These are phyloP conservation scores for Aspergillus incahuasiensis DNA, from an alignment of 495 filamentous ascomycete species.

Conservation along the genomic window DNA sequence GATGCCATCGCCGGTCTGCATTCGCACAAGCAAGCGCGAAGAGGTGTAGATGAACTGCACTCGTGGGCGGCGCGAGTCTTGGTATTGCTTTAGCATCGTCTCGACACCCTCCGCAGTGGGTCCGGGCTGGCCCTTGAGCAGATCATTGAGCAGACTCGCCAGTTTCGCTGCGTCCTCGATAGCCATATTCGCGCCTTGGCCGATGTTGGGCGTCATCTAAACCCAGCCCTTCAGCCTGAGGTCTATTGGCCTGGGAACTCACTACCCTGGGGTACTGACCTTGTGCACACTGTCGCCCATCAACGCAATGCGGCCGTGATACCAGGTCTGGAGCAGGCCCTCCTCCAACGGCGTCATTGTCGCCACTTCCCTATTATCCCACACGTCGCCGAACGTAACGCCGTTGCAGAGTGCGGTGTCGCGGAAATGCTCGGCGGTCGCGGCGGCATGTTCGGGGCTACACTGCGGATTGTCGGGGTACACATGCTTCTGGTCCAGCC, in stretches of 20 bases:
- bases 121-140: neutral
- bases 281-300: conserved; percentile 29
- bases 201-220: conserved; percentile 27
- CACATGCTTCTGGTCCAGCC: conserved; percentile 31
- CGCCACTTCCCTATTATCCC: conserved; percentile 15
- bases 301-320: conserved; percentile 19
- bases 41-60: conserved; percentile 10
- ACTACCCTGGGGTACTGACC: conserved; percentile 7
- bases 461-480: conserved; percentile 12
- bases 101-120: conserved; percentile 3
- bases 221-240: neutral
- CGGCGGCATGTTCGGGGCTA: no score
- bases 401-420: conserved; percentile 1
- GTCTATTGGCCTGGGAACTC: neutral
- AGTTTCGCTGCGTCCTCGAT: conserved; percentile 25
- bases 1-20: conserved; percentile 17
- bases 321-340: conserved; percentile 20
- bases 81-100: conserved; percentile 4
- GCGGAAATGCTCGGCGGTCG: no score
- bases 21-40: conserved; percentile 9
- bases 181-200: conserved; percentile 28
- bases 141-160: conserved; percentile 8
- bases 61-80: conserved; percentile 6
- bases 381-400: conserved; percentile 13
- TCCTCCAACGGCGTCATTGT: conserved; percentile 25